phyloP scores from a whole-genome alignment of 495 filamentous ascomycete genomes.

The Podospora pseudopauciseta region DNA sequence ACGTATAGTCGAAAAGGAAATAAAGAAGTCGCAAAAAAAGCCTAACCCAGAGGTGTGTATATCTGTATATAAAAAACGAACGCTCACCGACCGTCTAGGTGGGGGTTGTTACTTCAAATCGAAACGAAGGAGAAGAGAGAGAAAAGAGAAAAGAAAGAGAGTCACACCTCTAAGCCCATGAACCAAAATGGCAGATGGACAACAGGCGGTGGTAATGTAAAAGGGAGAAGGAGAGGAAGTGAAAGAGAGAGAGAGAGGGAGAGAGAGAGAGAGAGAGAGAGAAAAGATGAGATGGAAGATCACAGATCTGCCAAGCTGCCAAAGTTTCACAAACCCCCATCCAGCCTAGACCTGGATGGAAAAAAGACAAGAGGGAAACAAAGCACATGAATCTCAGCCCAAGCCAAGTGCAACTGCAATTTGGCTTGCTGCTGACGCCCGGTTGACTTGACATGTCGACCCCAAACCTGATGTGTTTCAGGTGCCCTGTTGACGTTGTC shows the following conservation, averaged over 20 bases:
- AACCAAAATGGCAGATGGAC: neutral
- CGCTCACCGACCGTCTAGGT: slow-evolving; percentile 4
- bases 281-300: neutral
- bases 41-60: neutral
- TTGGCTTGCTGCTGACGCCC: neutral
- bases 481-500: neutral
- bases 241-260: neutral
- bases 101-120: neutral
- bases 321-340: neutral
- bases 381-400: neutral
- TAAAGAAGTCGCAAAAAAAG: neutral
- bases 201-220: slow-evolving; percentile 5
- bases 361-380: neutral
- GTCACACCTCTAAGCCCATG: neutral
- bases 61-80: neutral
- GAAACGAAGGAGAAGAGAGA: neutral
- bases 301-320: neutral
- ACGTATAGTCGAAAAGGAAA: neutral
- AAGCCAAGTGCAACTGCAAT: slow-evolving; percentile 10
- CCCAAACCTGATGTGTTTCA: neutral
- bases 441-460: neutral
- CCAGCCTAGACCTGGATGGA: neutral
- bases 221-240: neutral
- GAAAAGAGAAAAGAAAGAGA: neutral
- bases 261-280: neutral